These are phyloP conservation scores for Hemerocallis citrina DNA, from an alignment of 106 monocot genomes.

Conservation along the genomic window DNA sequence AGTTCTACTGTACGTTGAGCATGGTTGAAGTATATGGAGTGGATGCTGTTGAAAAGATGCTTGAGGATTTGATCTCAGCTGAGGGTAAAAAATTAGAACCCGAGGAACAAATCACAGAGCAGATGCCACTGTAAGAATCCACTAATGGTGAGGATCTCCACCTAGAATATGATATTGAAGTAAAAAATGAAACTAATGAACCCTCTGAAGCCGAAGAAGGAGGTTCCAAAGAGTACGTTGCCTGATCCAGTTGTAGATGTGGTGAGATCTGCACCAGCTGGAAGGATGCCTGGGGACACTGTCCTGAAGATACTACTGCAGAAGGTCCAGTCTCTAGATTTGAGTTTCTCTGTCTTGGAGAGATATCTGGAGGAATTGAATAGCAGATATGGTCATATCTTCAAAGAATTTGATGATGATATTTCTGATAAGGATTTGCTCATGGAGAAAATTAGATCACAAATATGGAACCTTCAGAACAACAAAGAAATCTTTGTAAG, in stretches of 20 bases:
- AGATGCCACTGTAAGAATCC: constrained; percentile 11
- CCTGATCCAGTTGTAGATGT: constrained; percentile 24
- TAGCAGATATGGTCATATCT: constrained; percentile 53
- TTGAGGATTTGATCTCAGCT: constrained; percentile 66
- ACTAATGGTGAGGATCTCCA: neutral
- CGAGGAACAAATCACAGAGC: constrained; percentile 29
- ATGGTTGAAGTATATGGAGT: constrained; percentile 68
- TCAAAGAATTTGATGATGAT: constrained; percentile 70
- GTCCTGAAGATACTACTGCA: constrained; percentile 83
- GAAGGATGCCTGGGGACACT: constrained; percentile 77
- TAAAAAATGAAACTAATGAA: constrained; percentile 19
- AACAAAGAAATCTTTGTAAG: constrained; percentile 48
- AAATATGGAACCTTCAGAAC: constrained; percentile 38
- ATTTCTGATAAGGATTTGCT: constrained; percentile 28
- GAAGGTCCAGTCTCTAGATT: constrained; percentile 62
- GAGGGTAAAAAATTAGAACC: constrained; percentile 23
- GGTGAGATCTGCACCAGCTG: constrained; percentile 30
- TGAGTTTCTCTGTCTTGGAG: constrained; percentile 73
- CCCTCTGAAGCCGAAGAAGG: constrained; percentile 18
- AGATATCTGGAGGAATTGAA: constrained; percentile 73
- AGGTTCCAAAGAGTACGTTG: constrained; percentile 8
- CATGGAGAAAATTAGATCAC: constrained; percentile 36
- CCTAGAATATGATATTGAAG: constrained; percentile 14
- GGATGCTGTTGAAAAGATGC: constrained; percentile 84
- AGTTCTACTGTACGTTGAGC: constrained; percentile 81